phyloP scores from a whole-genome alignment of 1,284 basidiomycete genomes.

The Trichosporon ovoides region DNA sequence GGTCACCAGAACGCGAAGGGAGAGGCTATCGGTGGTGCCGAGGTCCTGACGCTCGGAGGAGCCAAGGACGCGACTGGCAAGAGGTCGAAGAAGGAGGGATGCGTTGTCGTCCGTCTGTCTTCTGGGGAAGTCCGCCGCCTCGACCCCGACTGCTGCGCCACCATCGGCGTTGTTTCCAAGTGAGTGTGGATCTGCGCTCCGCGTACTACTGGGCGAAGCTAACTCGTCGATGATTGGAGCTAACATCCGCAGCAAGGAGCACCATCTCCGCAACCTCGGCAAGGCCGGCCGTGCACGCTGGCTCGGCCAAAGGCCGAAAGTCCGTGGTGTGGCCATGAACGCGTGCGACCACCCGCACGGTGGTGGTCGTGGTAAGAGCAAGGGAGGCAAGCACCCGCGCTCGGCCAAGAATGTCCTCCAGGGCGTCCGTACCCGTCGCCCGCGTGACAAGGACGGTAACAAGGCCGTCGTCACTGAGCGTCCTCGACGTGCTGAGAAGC shows the following conservation, averaged over 20 bases:
- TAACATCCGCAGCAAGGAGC: slow-evolving; percentile 56
- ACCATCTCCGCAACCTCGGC: slow-evolving; percentile 76
- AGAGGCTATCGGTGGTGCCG: slow-evolving; percentile 37
- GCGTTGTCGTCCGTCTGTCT: slow-evolving; percentile 71
- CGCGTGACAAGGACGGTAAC: slow-evolving; percentile 86
- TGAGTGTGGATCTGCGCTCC: slow-evolving; percentile 26
- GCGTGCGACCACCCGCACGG: slow-evolving; percentile 94
- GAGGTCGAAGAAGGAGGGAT: slow-evolving; percentile 31
- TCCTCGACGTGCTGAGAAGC: slow-evolving; percentile 58
- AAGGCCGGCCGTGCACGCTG: slow-evolving; percentile 89
- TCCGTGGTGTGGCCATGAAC: slow-evolving; percentile 98
- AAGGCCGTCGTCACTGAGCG: slow-evolving; percentile 87
- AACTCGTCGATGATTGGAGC: too few species aligned
- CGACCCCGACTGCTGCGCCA: slow-evolving; percentile 75
- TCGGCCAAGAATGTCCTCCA: slow-evolving; percentile 90
- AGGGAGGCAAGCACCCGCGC: slow-evolving; percentile 88
- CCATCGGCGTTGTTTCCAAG: slow-evolving; percentile 89
- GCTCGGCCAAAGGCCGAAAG: slow-evolving; percentile 79
- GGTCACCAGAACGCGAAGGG: slow-evolving; percentile 56
- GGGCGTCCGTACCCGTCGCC: slow-evolving; percentile 86
- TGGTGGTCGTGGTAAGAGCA: slow-evolving; percentile 95
- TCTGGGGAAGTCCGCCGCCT: slow-evolving; percentile 90
- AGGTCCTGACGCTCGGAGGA: slow-evolving; percentile 39
- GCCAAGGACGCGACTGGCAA: slow-evolving; percentile 21
- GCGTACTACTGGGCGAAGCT: background rate